phyloP scores from a whole-genome alignment of 352 stramenopile species.

The Sclerospora graminicola region DNA sequence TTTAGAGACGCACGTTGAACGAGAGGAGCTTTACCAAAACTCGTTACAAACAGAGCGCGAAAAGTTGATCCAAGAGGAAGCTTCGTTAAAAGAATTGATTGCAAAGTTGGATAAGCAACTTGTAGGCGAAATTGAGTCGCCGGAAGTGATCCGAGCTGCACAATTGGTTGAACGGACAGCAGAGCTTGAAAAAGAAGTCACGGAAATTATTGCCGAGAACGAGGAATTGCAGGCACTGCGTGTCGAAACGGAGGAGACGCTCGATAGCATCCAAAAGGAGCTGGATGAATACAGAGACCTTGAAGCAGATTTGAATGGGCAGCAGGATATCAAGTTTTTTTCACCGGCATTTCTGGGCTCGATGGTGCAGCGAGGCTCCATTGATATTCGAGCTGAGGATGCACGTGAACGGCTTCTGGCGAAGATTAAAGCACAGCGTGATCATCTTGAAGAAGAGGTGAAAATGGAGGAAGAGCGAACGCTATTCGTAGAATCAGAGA shows the following conservation, averaged over 20 bases:
- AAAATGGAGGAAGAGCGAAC: conserved; percentile 46
- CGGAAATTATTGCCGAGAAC: conserved; percentile 61
- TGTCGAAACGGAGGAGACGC: conserved; percentile 34
- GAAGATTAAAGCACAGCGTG: conserved; percentile 40
- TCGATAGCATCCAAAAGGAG: conserved; percentile 55
- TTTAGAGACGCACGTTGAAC: conserved; percentile 35
- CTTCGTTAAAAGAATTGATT: conserved; percentile 42
- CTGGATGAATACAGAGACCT: conserved; percentile 54
- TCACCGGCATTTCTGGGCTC: conserved; percentile 54
- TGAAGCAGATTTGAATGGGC: conserved; percentile 26
- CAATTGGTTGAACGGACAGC: conserved; percentile 41
- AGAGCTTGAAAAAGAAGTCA: conserved; percentile 61
- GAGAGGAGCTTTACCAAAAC: conserved; percentile 29
- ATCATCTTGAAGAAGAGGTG: conserved; percentile 50
- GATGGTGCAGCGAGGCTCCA: conserved; percentile 45
- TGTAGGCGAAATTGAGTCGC: conserved; percentile 45
- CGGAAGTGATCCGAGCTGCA: conserved; percentile 45
- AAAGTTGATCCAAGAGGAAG: conserved; percentile 40
- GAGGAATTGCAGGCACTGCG: conserved; percentile 43
- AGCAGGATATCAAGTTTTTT: conserved; percentile 57
- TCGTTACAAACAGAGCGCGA: conserved; percentile 51
- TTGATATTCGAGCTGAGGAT: conserved; percentile 51
- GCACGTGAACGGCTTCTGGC: conserved; percentile 44
- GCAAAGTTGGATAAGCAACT: conserved; percentile 50
- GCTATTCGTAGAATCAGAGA: conserved; percentile 45